Evolutionary conservation across 1,284 basidiomycete genomes (phyloP).

Genomic region (Ustilago tritici): DNA sequence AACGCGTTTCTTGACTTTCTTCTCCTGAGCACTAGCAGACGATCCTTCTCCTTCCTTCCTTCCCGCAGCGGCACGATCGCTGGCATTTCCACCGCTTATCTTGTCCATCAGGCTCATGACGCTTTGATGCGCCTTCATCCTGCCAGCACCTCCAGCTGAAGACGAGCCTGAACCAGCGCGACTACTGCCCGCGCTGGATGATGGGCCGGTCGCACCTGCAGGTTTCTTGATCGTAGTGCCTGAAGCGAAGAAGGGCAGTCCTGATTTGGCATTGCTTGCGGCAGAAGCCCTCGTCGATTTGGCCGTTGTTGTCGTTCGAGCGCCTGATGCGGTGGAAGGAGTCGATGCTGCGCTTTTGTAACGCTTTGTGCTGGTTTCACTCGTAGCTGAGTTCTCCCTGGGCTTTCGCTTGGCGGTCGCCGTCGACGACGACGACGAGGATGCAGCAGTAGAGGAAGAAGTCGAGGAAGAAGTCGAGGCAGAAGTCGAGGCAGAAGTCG

Average conservation of each 20-base stretch:
- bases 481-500: neutral
- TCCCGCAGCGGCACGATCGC: constrained; percentile 19
- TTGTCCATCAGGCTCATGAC: constrained; percentile 50
- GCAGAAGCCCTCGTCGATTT: constrained; percentile 12
- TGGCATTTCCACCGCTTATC: constrained; percentile 18
- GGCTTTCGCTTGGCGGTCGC: constrained; percentile 32
- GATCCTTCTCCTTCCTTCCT: neutral
- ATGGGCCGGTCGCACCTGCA: neutral
- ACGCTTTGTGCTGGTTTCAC: constrained; percentile 25
- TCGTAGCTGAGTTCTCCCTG: constrained; percentile 7
- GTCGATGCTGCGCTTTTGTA: constrained; percentile 27
- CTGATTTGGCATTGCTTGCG: constrained; percentile 20
- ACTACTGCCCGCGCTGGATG: constrained; percentile 4
- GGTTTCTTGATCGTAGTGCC: constrained; percentile 11
- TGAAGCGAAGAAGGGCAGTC: constrained; percentile 26
- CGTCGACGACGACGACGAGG: constrained; percentile 5
- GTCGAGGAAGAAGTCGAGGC: constrained; percentile 2
- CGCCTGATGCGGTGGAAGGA: constrained; percentile 3
- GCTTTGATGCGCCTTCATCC: constrained; percentile 17
- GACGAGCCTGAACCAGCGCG: neutral
- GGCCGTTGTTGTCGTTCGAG: neutral
- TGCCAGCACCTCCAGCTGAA: neutral
- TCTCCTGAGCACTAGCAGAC: neutral
- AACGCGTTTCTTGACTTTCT: constrained; percentile 53
- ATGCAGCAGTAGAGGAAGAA: neutral